Conservation (phyloP, 495 filamentous ascomycete genomes). For the Lasiosphaeria ovina region DNA sequence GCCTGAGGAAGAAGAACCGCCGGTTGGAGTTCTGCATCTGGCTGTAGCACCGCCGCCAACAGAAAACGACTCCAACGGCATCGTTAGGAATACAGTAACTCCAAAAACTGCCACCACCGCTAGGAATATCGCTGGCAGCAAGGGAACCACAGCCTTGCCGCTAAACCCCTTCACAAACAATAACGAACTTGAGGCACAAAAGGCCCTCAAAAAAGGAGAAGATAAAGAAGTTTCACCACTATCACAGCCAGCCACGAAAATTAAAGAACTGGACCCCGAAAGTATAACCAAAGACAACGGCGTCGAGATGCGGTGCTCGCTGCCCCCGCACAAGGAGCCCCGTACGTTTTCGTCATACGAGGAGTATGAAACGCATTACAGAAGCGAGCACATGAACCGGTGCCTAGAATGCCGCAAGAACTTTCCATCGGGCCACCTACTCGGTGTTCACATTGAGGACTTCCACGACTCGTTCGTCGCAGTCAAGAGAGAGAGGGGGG, state of each 20-base stretch:
- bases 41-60: not conserved
- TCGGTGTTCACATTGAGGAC: constrained; percentile 86
- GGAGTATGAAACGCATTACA: constrained; percentile 87
- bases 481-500: constrained; percentile 70
- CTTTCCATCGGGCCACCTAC: constrained; percentile 67
- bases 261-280: constrained; percentile 41
- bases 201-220: not conserved
- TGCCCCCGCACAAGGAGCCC: constrained; percentile 72
- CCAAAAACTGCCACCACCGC: not conserved
- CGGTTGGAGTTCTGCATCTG: constrained; percentile 11
- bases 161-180: too few species aligned
- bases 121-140: constrained; percentile 6
- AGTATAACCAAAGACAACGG: constrained; percentile 14
- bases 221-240: constrained; percentile 11
- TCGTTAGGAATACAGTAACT: constrained; percentile 1
- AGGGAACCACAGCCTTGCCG: not conserved
- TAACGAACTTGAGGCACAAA: not conserved
- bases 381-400: constrained; percentile 75
- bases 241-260: constrained; percentile 37
- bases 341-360: constrained; percentile 69
- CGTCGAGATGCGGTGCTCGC: constrained; percentile 67
- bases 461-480: constrained; percentile 80
- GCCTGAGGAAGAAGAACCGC: constrained; percentile 39
- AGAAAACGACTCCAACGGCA: constrained; percentile 2
- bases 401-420: constrained; percentile 80